Conservation (phyloP, 176 grass and related monocot genomes). For the Eremochloa ophiuroides region DNA sequence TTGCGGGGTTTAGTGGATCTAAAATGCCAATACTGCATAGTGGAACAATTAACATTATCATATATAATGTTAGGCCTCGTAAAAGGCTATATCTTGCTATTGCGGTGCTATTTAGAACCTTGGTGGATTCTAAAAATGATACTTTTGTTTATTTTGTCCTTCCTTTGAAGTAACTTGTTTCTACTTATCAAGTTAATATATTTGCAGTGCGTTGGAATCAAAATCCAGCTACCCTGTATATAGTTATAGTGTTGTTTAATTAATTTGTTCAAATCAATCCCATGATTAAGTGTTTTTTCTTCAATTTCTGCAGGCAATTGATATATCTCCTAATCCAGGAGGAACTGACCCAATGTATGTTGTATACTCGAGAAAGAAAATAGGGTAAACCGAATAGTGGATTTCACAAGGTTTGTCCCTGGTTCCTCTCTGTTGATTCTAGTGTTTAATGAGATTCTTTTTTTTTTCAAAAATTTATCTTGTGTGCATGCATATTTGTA, state of each 20-base stretch:
- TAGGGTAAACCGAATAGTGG: neutral
- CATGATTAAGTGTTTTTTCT: neutral
- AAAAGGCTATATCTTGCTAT: neutral
- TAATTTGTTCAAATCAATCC: neutral
- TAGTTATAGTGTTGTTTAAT: neutral
- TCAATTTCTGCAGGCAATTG: slow-evolving; percentile 54
- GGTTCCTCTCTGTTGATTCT: neutral
- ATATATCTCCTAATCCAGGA: slow-evolving; percentile 90
- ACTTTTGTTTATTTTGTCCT: neutral
- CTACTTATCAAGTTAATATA: neutral
- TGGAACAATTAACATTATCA: neutral
- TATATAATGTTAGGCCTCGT: neutral
- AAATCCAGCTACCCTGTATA: neutral
- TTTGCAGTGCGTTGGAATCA: neutral
- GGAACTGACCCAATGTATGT: slow-evolving; percentile 86
- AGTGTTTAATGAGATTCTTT: neutral
- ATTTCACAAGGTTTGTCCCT: neutral
- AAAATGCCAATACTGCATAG: no score
- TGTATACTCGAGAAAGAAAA: slow-evolving; percentile 67
- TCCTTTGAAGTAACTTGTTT: neutral
- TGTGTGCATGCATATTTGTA: neutral
- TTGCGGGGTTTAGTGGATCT: neutral
- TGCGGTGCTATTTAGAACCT: neutral
- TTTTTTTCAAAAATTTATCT: neutral
- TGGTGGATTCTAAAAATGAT: neutral